Evolutionary conservation across 1,139 yeast species (phyloP), one percentile per base, ranked within the genome.

Genomic region (Pneumocystis sp.): DNA sequence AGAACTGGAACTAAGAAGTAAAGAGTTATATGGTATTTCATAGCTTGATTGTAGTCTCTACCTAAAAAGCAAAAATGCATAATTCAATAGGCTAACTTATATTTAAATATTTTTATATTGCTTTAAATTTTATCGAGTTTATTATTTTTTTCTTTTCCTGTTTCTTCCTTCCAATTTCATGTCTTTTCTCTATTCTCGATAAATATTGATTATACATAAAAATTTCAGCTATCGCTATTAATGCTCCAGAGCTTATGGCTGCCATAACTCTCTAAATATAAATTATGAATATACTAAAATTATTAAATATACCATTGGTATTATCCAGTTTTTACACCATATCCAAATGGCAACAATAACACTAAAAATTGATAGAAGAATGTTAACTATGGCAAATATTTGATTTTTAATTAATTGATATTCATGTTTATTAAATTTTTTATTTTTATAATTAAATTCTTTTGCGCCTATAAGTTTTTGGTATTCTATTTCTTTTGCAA

Each of bases 1-100:
- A 29, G 72, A 74, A 63, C 65, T 74, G 6, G 70, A 67, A 29
- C 61, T 64, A n/a, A 65, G 66, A 40, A 63, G 64, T 40, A 61
- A 61, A 34, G 67, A 68, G 59, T 67, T 67, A 62, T n/a, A 65
- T 57, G 57, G 3, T 21, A 50, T 12, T 25, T 4, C 3, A 25
- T 50, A 25, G n/a, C 3, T 25, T 25, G 21, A 44, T 19, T 44
- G 1, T 12, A 5, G 44, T 25, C 25, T 50, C 12, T 3, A 17
- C 10, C 25, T 50, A 15, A 29, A 50, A 8, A 25, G 34, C 21
- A 12, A 12, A 25, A 19, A 29, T 25, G 12, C 21, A 1, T 25
- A 12, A 12, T 25, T 10, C 25, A 50, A 25, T 50, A 50, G 34
- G 7, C 19, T 12, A 7, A 17, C 6, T 21, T 1, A 21, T 44